Percentiles rank a stretch among this genome's conserved stretches.
phyloP scores from a whole-genome alignment of 2,329 filamentous ascomycete genomes.

The Falciphora oryzae region DNA sequence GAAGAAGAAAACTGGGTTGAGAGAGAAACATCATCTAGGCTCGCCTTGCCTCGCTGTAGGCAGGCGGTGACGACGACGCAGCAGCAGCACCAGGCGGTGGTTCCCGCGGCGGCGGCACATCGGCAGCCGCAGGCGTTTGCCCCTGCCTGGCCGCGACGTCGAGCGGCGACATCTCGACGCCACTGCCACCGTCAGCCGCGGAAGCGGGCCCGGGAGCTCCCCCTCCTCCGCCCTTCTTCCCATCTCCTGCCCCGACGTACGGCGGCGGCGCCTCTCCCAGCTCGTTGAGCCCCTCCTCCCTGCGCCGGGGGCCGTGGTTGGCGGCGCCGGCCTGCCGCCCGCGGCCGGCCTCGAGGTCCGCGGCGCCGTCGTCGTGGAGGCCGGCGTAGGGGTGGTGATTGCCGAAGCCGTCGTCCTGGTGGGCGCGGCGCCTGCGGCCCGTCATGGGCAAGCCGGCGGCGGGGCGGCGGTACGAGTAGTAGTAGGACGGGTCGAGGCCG shows the following conservation, averaged over 20 bases:
- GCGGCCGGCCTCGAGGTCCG: slow-evolving; percentile 5
- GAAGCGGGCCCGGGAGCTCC: not conserved
- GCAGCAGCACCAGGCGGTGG: not conserved
- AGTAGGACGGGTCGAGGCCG: not conserved
- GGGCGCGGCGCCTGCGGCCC: not conserved
- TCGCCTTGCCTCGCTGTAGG: not conserved
- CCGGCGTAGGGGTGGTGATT: not conserved
- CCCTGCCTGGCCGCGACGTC: too few species aligned
- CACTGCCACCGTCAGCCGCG: not conserved
- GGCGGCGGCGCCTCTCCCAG: slow-evolving; percentile 22
- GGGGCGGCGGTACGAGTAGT: slow-evolving; percentile 1
- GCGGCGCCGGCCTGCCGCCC: slow-evolving; percentile 14
- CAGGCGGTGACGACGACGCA: not conserved
- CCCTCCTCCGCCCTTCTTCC: not conserved
- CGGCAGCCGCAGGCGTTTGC: too few species aligned
- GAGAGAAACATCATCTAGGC: not conserved
- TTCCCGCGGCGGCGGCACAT: too few species aligned
- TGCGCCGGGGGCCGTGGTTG: not conserved
- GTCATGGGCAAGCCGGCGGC: not conserved
- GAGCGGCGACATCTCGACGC: slow-evolving; percentile 2
- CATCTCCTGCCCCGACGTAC: slow-evolving; percentile 12
- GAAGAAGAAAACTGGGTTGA: not conserved
- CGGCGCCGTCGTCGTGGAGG: not conserved
- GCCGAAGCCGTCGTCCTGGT: too few species aligned
- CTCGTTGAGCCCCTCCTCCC: slow-evolving; percentile 21